A percentile compares a stretch with the other conserved stretches of the same genome.
phyloP scores from a whole-genome alignment of 345 rosid genomes.

The Linum tenue region DNA sequence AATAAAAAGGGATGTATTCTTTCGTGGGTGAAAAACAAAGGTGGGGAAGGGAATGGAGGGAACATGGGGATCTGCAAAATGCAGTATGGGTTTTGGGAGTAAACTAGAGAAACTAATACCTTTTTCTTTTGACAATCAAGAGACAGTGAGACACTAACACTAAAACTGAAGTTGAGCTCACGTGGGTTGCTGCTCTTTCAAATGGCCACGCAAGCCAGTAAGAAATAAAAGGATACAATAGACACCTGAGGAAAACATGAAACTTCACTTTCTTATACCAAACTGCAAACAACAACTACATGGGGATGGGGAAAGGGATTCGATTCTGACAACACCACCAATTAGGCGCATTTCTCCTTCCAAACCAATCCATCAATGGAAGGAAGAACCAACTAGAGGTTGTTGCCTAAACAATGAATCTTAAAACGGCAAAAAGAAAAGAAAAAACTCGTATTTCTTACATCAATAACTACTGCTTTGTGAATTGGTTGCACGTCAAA shows the following conservation, averaged over 20 bases:
- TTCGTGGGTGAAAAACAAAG: not conserved
- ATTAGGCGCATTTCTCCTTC: not conserved
- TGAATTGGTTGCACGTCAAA: slow-evolving; percentile 9
- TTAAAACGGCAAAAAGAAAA: not conserved
- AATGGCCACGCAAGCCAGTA: slow-evolving; percentile 7
- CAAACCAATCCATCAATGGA: not conserved
- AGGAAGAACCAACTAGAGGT: not conserved
- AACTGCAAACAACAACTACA: not conserved
- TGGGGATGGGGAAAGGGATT: not conserved
- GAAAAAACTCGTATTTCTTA: not conserved
- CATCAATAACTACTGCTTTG: not conserved
- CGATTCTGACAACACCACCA: not conserved
- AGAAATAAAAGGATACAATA: not conserved
- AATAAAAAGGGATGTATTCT: not conserved
- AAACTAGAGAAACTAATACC: too few species aligned
- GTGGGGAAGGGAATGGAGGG: not conserved
- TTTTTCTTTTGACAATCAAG: too few species aligned
- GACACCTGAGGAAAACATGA: not conserved
- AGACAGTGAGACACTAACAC: not conserved
- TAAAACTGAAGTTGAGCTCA: slow-evolving; percentile 24
- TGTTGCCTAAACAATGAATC: not conserved
- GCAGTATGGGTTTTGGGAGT: not conserved
- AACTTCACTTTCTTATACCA: not conserved
- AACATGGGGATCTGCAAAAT: not conserved
- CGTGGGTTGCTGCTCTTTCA: slow-evolving; percentile 37